Evolutionary conservation across 2,329 filamentous ascomycete genomes (phyloP), one percentile per base, ranked within the genome.

Genomic region (Alternaria viburni): DNA sequence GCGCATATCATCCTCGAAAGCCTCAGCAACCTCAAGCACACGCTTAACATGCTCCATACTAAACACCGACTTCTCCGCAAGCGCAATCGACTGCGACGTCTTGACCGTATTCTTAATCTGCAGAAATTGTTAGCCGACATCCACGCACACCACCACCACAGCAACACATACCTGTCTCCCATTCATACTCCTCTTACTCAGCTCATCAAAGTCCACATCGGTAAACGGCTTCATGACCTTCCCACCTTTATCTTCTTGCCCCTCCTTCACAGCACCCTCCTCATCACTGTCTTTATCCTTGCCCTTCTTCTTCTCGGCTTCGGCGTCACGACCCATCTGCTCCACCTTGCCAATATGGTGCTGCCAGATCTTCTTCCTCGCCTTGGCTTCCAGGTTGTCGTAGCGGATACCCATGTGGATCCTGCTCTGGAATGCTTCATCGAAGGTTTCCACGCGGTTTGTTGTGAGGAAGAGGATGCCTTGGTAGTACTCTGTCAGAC

Each of bases 391-490:
- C 9, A 97, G 85, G 52, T 91, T 88, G 43, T 91, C 91, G 79
- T 97, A 97, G 26, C 91, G 86, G 9, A 97, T 83, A 0, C 93
- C 92, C 71, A 97, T 90, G 77, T 97, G 93, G 65, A 97, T 96
- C 23, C 93, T 88, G 17, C 49, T 51, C 76, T 96, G 91, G 84
- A 97, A 97, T 0, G 93, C 93, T 65, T 96, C 92, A 71, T 97
- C 93, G 73, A 97, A 96, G 0, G 92, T 94, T 82, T 91, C 88
- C 1, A 96, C 92, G 2, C 93, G 88, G 77, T 97, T 97, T 3
- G 93, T 97, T 0, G 93, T 97, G 25, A 97, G 81, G 82, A 97
- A 96, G 5, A 97, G 79, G 57, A 97, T 96, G 4, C 93, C 93
- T 75, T 96, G 92, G 81, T 96, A 97, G 78, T 97, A 97, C 79